Evolutionary conservation across 116 monocot species (phyloP).

Genomic region (Dioscorea cayenensis): DNA sequence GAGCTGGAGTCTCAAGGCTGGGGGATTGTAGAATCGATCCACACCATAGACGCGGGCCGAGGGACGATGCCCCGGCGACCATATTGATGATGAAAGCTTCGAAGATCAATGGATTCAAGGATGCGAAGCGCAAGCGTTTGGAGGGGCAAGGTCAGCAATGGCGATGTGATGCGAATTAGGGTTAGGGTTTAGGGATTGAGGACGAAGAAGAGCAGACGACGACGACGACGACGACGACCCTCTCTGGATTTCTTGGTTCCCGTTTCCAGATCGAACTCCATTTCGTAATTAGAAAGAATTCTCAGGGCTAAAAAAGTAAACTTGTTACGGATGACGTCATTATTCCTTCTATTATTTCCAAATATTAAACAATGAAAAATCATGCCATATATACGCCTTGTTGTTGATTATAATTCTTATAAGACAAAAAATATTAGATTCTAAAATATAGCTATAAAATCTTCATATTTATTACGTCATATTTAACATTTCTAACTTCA

Average conservation of each 20-base stretch:
- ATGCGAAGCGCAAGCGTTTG: neutral
- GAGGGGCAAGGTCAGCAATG: neutral
- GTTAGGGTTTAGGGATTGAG: neutral
- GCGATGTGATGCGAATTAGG: neutral
- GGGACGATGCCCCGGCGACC: neutral
- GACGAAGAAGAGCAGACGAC: no score
- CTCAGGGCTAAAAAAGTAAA: neutral
- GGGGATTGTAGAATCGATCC: constrained; percentile 28
- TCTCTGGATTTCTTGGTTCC: neutral
- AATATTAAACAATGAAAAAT: no score
- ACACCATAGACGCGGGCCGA: constrained; percentile 9
- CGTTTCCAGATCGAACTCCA: neutral
- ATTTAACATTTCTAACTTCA: no score
- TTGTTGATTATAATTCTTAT: no score
- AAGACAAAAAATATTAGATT: no score
- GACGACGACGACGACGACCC: neutral
- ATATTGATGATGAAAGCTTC: neutral
- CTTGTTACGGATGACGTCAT: neutral
- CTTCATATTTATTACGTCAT: no score
- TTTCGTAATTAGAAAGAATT: no score
- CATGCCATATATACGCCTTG: no score
- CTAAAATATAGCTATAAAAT: no score
- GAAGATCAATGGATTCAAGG: neutral
- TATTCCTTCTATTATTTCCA: neutral
- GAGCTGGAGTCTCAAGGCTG: constrained; percentile 13